Evolutionary conservation across 495 filamentous ascomycete genomes (phyloP).

Genomic region (Aspergillus panamensis): DNA sequence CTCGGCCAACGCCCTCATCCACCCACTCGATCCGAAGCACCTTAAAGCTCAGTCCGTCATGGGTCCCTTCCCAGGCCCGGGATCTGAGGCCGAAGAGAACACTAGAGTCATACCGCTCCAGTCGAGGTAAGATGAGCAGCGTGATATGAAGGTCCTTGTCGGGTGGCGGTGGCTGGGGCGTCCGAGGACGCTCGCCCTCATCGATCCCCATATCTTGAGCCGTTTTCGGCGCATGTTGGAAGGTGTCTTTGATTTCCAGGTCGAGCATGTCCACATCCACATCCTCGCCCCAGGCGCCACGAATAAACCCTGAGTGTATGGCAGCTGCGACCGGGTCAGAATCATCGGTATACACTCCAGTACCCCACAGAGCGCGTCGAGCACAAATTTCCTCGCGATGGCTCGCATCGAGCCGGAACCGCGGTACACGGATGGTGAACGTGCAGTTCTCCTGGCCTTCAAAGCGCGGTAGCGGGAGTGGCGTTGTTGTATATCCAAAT

Average conservation of each 20-base stretch:
- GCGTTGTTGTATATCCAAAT: slow-evolving; percentile 65
- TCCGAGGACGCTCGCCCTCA: slow-evolving; percentile 32
- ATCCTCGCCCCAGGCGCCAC: slow-evolving; percentile 79
- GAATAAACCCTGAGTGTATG: slow-evolving; percentile 89
- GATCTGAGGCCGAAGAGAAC: slow-evolving; percentile 76
- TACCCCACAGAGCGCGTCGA: slow-evolving; percentile 81
- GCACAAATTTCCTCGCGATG: slow-evolving; percentile 78
- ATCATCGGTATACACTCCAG: slow-evolving; percentile 92
- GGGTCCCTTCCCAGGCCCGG: slow-evolving; percentile 62
- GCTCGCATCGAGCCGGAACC: slow-evolving; percentile 63
- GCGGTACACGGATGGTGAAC: slow-evolving; percentile 79
- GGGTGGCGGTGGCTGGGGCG: slow-evolving; percentile 38
- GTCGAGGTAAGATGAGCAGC: slow-evolving; percentile 71
- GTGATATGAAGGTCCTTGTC: slow-evolving; percentile 81
- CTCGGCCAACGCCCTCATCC: slow-evolving; percentile 63
- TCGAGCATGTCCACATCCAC: slow-evolving; percentile 67
- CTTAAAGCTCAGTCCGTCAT: slow-evolving; percentile 89
- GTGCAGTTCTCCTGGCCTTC: slow-evolving; percentile 86
- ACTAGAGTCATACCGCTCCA: slow-evolving; percentile 71
- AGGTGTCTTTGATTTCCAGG: slow-evolving; percentile 50
- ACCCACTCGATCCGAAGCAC: slow-evolving; percentile 76
- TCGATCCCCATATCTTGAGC: slow-evolving; percentile 23
- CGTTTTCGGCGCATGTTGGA: slow-evolving; percentile 37
- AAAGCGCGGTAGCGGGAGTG: slow-evolving; percentile 72
- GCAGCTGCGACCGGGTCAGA: slow-evolving; percentile 90